Conservation (phyloP, 257 asterid species). For the Pogostemon cablin region DNA sequence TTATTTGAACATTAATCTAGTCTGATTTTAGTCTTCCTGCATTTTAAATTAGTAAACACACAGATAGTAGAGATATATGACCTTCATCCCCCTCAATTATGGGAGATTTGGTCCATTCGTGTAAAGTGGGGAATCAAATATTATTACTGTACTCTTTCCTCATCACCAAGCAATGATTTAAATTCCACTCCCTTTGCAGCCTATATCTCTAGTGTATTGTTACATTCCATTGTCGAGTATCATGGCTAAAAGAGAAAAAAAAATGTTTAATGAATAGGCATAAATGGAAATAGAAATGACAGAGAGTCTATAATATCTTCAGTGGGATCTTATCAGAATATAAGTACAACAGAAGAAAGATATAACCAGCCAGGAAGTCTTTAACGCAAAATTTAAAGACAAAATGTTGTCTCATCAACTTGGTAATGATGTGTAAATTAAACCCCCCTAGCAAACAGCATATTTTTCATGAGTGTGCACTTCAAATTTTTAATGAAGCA, state of each 20-base stretch:
- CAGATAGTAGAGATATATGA: no score
- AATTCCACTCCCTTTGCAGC: no score
- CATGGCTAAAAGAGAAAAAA: background rate
- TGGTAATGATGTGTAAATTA: background rate
- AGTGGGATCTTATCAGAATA: conserved; percentile 1
- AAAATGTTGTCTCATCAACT: background rate
- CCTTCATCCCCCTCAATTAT: no score
- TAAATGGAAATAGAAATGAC: background rate
- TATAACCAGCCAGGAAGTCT: background rate
- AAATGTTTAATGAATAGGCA: background rate
- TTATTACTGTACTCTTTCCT: background rate
- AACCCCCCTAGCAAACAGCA: conserved; percentile 11
- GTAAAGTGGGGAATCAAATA: no score
- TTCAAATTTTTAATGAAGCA: background rate
- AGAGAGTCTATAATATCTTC: background rate
- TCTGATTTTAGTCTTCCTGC: background rate
- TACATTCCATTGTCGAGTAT: background rate
- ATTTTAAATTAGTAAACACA: background rate
- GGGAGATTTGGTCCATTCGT: no score
- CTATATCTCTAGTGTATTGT: background rate
- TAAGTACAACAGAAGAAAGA: background rate
- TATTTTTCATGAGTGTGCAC: background rate
- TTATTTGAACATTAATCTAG: background rate
- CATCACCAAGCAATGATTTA: background rate
- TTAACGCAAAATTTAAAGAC: background rate